A percentile compares a stretch with the other conserved stretches of the same genome.
These are phyloP conservation scores for Logfia minima DNA, from an alignment of 129 eudicot genomes.

Conservation along the genomic window DNA sequence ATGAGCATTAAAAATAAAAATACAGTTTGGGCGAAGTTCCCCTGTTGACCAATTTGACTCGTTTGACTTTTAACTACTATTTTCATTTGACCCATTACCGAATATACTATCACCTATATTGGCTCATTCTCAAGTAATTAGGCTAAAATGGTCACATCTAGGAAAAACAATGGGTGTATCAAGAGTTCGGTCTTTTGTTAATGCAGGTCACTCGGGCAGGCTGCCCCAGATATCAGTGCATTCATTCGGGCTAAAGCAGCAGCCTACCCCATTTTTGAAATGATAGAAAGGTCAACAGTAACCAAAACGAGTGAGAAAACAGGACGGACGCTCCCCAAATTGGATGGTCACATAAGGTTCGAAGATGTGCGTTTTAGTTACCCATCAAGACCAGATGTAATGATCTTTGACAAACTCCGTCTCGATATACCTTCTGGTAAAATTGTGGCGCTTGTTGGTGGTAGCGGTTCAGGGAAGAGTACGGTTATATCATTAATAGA, in stretches of 20 bases:
- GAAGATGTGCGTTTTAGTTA: slow-evolving; percentile 83
- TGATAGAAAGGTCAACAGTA: slow-evolving; percentile 76
- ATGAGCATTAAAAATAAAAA: background rate
- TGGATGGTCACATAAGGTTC: slow-evolving; percentile 84
- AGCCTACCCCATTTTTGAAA: slow-evolving; percentile 89
- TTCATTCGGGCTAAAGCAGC: slow-evolving; percentile 86
- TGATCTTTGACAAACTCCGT: slow-evolving; percentile 61
- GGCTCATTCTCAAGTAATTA: background rate
- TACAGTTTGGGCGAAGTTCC: background rate
- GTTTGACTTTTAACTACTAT: background rate
- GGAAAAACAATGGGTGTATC: background rate
- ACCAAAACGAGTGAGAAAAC: slow-evolving; percentile 48
- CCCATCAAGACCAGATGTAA: slow-evolving; percentile 91
- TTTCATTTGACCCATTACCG: background rate
- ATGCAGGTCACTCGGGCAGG: slow-evolving; percentile 92
- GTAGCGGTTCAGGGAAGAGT: slow-evolving; percentile 98
- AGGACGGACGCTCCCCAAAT: slow-evolving; percentile 52
- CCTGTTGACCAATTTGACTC: background rate
- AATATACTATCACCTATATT: background rate
- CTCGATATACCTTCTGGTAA: slow-evolving; percentile 90
- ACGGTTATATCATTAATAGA: slow-evolving; percentile 92
- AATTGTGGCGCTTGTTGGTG: slow-evolving; percentile 94
- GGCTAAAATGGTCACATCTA: background rate
- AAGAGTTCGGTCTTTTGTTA: slow-evolving; percentile 1
- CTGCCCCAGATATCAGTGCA: slow-evolving; percentile 95